Evolutionary conservation across 768 basidiomycete species (phyloP), one percentile per base, ranked within the genome.

Genomic region (Austroboletus eburneus): DNA sequence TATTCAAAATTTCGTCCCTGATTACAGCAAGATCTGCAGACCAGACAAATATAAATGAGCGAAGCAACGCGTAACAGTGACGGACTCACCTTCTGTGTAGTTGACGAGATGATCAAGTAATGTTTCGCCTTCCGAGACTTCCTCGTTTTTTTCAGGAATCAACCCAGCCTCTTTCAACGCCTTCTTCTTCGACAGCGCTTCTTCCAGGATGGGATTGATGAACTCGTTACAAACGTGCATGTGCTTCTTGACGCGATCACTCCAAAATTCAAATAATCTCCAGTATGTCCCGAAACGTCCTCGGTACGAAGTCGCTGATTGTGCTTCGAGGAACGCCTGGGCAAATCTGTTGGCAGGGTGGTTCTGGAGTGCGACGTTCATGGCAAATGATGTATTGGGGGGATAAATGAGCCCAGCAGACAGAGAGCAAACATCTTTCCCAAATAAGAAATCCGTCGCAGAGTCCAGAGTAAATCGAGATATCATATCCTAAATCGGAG

Each of bases 391-490:
- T 3, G 44, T 63, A 47, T 43, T 62, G 38, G 58, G 44, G 2
- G 80, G 78, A 52, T 79, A 78, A 1, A 77, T 70, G 1, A 81
- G 65, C 5, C 69, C 71, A 0, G 69, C 75, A 5, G 66, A 65
- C 18, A 80, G 73, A 4, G 75, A 75, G 35, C 58, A 59, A 13
- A 80, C 72, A 39, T 73, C 65, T 24, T 73, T 61, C 22, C 71
- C 74, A 50, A 81, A 80, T 23, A 82, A 71, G 52, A 81, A 83
- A 37, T 79, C 75, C 0, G 79, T 73, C 1, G 78, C 79, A 0
- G 77, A 74, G 58, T 82, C 81, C 41, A 82, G 64, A 0, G 81
- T 82, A 60, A 81, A 83, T 2, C 79, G 72, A 0, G 72, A 72
- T 3, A 74, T 71, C 45, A 77, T 67, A 44, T 81, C 79, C 75